A percentile compares a stretch with the other conserved stretches of the same genome.
phyloP scores from a whole-genome alignment of 805 yeast species.

The Candida boidinii region DNA sequence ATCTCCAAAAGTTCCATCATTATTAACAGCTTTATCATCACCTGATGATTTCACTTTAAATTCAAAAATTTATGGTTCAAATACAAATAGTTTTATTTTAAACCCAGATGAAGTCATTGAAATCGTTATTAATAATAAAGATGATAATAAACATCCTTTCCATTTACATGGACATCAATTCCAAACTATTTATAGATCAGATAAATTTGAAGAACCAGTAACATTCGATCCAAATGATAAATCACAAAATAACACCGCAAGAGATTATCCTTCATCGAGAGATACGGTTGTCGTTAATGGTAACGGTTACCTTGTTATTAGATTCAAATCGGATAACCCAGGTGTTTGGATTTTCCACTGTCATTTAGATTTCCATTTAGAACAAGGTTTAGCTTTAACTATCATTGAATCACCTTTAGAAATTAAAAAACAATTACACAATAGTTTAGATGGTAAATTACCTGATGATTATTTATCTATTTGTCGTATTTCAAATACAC shows the following conservation, averaged over 20 bases:
- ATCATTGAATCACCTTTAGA: conserved; percentile 63
- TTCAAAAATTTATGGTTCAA: conserved; percentile 62
- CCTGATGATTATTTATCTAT: conserved; percentile 40
- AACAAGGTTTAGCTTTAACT: conserved; percentile 69
- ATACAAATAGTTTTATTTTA: conserved; percentile 55
- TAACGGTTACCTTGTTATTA: conserved; percentile 56
- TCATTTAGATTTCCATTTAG: conserved; percentile 80
- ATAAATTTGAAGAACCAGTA: conserved; percentile 41
- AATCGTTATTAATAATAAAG: conserved; percentile 68
- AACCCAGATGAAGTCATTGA: conserved; percentile 60
- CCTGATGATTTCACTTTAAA: conserved; percentile 46
- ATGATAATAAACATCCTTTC: conserved; percentile 92
- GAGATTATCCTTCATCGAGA: conserved; percentile 54
- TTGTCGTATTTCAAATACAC: conserved; percentile 39
- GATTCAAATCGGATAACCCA: conserved; percentile 81
- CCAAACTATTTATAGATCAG: conserved; percentile 69
- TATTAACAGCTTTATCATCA: conserved; percentile 52
- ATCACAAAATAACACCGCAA: conserved; percentile 26
- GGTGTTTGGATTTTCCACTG: conserved; percentile 96
- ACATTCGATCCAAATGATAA: conserved; percentile 29
- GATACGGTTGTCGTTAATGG: conserved; percentile 66
- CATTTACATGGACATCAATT: conserved; percentile 89
- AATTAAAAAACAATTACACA: conserved; percentile 34
- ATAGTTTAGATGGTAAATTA: conserved; percentile 15
- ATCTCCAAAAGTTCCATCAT: conserved; percentile 64